Base-by-base conservation (phyloP, 305 asterid species). In the Caryopteris hybrid region DNA sequence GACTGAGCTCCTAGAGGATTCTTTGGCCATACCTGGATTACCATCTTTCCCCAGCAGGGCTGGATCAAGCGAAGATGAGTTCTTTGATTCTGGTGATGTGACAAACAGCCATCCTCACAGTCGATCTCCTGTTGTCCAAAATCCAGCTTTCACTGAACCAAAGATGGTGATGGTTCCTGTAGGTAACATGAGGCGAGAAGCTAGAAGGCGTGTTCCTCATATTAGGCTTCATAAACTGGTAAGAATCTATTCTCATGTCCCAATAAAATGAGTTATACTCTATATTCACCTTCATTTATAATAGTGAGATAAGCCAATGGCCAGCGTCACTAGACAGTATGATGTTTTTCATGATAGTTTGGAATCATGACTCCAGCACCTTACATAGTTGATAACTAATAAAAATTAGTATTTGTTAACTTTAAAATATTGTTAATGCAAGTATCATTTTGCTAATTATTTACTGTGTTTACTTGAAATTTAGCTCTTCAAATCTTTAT, bases 11-110 rank as follows among this genome's bases (percentile, higher is more conserved):
- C 88, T 91, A 8, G 97, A 87, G 76, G 99, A 91, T 65, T 90
- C 87, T 54, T 75, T 86, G 79, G 88, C 96, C 38, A 73, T 94
- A 63, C 89, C 96, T 68, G 96, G 90, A 81, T 77, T 85, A 68
- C 92, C 81, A n/a, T 82, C 96, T 75, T 88, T 89, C 71, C 96
- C 92, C 31, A 79, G 88, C 87, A 94, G 84, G 84, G 75, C 69
- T 55, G 92, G 72, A 48, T 94, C 97, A 62, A 94, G 96, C 67
- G 99, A 94, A 61, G 99, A 93, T 27, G 99, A 94, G 75, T 86
- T 82, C 72, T 76, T 86, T 55, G 99, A 94, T 77, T 94, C 96
- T 55, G 97, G 91, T 79, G 96, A 84, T 54, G 81, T 85, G 72
- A 82, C 85, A 58, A 80, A 81, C 69, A 86, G 86, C 75, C 81